Conservation (phyloP, 352 stramenopile genomes). For the Phytophthora pistaciae region DNA sequence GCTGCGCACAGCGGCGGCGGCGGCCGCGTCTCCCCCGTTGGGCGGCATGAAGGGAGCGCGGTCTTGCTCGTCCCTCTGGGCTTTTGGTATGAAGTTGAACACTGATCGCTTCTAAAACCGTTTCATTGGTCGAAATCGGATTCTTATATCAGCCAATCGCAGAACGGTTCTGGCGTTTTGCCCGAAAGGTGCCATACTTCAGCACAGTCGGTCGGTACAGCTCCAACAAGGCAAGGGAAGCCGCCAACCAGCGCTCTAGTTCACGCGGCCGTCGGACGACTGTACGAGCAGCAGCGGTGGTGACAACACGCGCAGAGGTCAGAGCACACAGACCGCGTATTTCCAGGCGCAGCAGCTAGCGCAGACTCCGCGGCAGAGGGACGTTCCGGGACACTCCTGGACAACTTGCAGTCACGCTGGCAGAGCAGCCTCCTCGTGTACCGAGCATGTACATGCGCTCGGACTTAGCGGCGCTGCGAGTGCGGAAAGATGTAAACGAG, state of each 20-base stretch:
- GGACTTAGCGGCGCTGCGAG: conserved; percentile 79
- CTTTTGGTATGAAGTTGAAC: conserved; percentile 23
- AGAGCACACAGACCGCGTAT: not conserved
- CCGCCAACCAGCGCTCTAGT: not conserved
- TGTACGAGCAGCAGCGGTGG: not conserved
- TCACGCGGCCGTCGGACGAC: not conserved
- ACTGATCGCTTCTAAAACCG: not conserved
- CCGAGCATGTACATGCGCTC: conserved; percentile 75
- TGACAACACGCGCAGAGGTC: not conserved
- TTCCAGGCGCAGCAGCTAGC: not conserved
- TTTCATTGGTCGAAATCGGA: not conserved
- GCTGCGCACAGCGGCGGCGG: conserved; percentile 36
- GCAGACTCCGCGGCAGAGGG: not conserved
- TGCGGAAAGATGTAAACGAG: conserved; percentile 90
- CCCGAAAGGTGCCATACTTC: not conserved
- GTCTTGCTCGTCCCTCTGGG: not conserved
- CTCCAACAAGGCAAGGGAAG: not conserved
- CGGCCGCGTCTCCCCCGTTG: conserved; percentile 20
- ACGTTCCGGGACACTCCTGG: not conserved
- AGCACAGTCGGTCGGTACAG: not conserved
- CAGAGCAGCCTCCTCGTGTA: conserved; percentile 6
- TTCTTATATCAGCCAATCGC: not conserved
- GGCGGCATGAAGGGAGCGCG: conserved; percentile 22
- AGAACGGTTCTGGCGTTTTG: not conserved
- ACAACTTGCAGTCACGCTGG: conserved; percentile 7